Evolutionary conservation across 2,329 filamentous ascomycete genomes (phyloP).

Genomic region (Sporothrix protearum): DNA sequence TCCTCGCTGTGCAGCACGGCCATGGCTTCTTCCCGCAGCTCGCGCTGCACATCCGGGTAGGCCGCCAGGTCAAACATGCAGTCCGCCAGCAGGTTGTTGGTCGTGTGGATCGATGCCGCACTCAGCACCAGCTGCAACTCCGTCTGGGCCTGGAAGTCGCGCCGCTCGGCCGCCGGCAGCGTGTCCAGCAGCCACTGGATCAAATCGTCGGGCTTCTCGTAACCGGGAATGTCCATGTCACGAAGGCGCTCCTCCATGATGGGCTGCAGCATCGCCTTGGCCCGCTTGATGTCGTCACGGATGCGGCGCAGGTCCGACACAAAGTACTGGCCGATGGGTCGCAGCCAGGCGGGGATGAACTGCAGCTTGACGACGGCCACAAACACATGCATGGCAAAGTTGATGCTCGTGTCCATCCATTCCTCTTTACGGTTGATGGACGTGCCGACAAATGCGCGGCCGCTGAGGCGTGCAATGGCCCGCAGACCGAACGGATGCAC

Average conservation of each 20-base stretch:
- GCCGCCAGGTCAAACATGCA: constrained; percentile 50
- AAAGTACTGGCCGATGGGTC: constrained; percentile 45
- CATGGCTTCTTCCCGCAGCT: constrained; percentile 48
- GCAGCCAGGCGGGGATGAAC: constrained; percentile 49
- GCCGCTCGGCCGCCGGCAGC: constrained; percentile 40
- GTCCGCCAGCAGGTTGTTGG: constrained; percentile 45
- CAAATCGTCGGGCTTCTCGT: constrained; percentile 42
- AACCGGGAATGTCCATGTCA: constrained; percentile 38
- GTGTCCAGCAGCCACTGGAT: constrained; percentile 46
- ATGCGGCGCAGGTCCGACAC: constrained; percentile 48
- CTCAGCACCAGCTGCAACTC: constrained; percentile 45
- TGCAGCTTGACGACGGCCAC: constrained; percentile 49
- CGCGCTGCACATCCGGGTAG: constrained; percentile 46
- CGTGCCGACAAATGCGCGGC: constrained; percentile 51
- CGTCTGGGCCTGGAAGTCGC: constrained; percentile 40
- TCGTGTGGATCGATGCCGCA: constrained; percentile 46
- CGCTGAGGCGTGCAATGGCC: constrained; percentile 51
- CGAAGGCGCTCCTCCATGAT: constrained; percentile 46
- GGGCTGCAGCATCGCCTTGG: constrained; percentile 44
- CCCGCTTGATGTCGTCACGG: constrained; percentile 42
- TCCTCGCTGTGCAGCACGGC: constrained; percentile 42
- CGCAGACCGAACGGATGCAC: constrained; percentile 52
- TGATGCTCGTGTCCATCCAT: constrained; percentile 52
- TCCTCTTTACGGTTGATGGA: constrained; percentile 49
- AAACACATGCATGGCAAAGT: constrained; percentile 50